Evolutionary conservation across 345 rosid genomes (phyloP).

Genomic region (Citrus sinensis): DVS_A1.0 CM039165.1:33424001-33424500

Average conservation of each 20-base stretch:
- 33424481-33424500: not conserved
- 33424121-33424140: not conserved
- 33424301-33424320: not conserved
- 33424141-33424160: not conserved
- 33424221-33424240: not conserved
- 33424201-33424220: no score
- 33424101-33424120: not conserved
- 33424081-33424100: not conserved
- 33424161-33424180: not conserved
- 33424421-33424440: slow-evolving; percentile 1
- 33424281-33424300: not conserved
- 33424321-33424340: not conserved
- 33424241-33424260: not conserved
- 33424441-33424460: slow-evolving; percentile 14
- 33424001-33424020: no score
- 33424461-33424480: slow-evolving; percentile 1
- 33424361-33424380: not conserved
- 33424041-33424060: not conserved
- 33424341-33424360: not conserved
- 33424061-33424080: not conserved
- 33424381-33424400: not conserved
- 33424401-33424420: slow-evolving; percentile 23
- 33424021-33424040: not conserved
- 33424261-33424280: slow-evolving; percentile 8
- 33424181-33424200: not conserved